Conservation (phyloP, 2,329 filamentous ascomycete genomes). For the Trichoderma pleuroti region DNA sequence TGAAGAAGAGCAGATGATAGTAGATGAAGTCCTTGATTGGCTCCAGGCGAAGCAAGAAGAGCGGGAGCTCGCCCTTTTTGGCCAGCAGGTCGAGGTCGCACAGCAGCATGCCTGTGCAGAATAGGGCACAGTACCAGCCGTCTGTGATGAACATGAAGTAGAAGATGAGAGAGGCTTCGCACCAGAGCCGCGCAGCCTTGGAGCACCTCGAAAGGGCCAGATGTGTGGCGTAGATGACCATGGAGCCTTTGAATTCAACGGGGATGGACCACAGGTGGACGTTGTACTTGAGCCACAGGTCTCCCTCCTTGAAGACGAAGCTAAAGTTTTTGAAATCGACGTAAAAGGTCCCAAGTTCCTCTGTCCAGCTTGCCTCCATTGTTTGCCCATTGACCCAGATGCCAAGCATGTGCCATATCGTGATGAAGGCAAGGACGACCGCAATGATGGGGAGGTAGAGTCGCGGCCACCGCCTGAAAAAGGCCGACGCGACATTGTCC, state of each 20-base stretch:
- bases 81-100: slow-evolving; percentile 59
- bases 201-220: slow-evolving; percentile 56
- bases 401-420: slow-evolving; percentile 51
- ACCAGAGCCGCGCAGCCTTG: slow-evolving; percentile 51
- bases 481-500: slow-evolving; percentile 44
- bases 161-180: slow-evolving; percentile 49
- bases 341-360: slow-evolving; percentile 50
- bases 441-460: slow-evolving; percentile 51
- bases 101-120: slow-evolving; percentile 58
- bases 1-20: slow-evolving; percentile 49
- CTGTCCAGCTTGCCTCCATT: slow-evolving; percentile 39
- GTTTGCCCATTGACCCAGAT: slow-evolving; percentile 41
- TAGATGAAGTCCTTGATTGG: slow-evolving; percentile 50
- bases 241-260: slow-evolving; percentile 60
- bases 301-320: slow-evolving; percentile 59
- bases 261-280: slow-evolving; percentile 63
- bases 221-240: slow-evolving; percentile 57
- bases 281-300: slow-evolving; percentile 51
- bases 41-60: slow-evolving; percentile 43
- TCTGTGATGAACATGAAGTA: slow-evolving; percentile 69
- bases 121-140: slow-evolving; percentile 59
- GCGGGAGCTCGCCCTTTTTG: slow-evolving; percentile 47
- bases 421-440: slow-evolving; percentile 50
- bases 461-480: slow-evolving; percentile 49
- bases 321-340: slow-evolving; percentile 65